A percentile compares a stretch with the other conserved stretches of the same genome.
Conservation (phyloP, 768 basidiomycete species). For the Dictyophora rubrovolvata region DNA sequence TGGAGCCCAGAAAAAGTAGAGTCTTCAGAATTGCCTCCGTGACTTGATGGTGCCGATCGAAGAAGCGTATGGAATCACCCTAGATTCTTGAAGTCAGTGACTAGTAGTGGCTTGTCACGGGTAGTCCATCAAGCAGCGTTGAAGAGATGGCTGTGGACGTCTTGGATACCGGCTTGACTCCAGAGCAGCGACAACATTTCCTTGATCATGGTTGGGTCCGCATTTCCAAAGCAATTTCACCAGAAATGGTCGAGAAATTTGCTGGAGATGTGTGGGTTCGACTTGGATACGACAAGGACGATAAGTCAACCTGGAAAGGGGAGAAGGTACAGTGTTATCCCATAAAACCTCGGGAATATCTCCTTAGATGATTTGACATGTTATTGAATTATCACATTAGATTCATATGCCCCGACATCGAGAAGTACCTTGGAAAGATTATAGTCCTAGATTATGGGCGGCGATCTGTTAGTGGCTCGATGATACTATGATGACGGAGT, state of each 20-base stretch:
- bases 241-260: constrained; percentile 12
- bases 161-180: not conserved
- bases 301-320: constrained; percentile 18
- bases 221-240: constrained; percentile 15
- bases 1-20: too few species aligned
- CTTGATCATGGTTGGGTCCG: constrained; percentile 14
- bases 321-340: constrained; percentile 10
- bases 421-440: constrained; percentile 34
- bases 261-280: constrained; percentile 15
- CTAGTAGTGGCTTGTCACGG: too few species aligned
- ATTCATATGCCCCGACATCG: constrained; percentile 46
- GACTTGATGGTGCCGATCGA: too few species aligned
- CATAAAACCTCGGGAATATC: constrained; percentile 2
- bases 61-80: too few species aligned
- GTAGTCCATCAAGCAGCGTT: too few species aligned
- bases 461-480: constrained; percentile 11
- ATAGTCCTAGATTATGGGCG: constrained; percentile 38
- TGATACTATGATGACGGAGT: not conserved
- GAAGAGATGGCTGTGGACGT: too few species aligned
- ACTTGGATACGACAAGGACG: constrained; percentile 13
- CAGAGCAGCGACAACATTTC: constrained; percentile 14
- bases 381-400: not conserved
- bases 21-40: too few species aligned
- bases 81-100: too few species aligned
- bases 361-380: too few species aligned